A percentile compares a stretch with the other conserved stretches of the same genome.
These are phyloP conservation scores for Tylopilus vinaceipallidus DNA, from an alignment of 768 basidiomycete species.

Conservation along the genomic window DNA sequence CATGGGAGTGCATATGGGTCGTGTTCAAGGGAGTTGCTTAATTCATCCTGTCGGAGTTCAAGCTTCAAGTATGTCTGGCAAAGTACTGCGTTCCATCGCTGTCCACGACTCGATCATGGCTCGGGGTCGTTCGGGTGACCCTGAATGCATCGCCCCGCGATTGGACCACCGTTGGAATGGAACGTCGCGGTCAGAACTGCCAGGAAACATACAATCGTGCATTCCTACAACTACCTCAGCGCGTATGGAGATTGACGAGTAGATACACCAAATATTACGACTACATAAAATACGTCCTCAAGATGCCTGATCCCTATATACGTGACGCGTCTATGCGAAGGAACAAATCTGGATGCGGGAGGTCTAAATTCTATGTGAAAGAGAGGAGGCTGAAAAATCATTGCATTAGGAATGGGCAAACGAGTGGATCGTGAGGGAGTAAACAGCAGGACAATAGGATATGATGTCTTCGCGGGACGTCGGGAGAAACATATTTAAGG, in stretches of 20 bases:
- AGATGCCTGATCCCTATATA: slow-evolving; percentile 35
- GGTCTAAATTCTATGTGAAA: slow-evolving; percentile 27
- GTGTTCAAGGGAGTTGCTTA: not conserved
- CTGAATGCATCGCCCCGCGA: no score
- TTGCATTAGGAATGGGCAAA: slow-evolving; percentile 10
- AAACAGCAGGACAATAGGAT: slow-evolving; percentile 18
- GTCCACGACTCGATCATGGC: no score
- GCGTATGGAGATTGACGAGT: slow-evolving; percentile 10
- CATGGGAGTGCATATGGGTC: slow-evolving; percentile 11
- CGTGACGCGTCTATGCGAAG: slow-evolving; percentile 29
- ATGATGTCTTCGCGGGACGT: slow-evolving; percentile 10
- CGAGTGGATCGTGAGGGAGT: slow-evolving; percentile 4
- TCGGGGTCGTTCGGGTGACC: no score
- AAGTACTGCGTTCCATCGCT: no score
- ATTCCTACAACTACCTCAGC: slow-evolving; percentile 18
- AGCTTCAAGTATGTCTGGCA: no score
- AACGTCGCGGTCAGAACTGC: no score
- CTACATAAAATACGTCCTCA: slow-evolving; percentile 36
- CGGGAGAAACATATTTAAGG: slow-evolving; percentile 5
- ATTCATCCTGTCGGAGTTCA: slow-evolving; percentile 14
- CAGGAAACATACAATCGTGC: slow-evolving; percentile 18
- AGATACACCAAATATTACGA: slow-evolving; percentile 33
- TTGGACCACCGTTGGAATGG: no score
- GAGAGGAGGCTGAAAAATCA: slow-evolving; percentile 1
- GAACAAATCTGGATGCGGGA: slow-evolving; percentile 13